phyloP scores from a whole-genome alignment of 2,329 filamentous ascomycete genomes.

The Diplodia sapinea region DNA sequence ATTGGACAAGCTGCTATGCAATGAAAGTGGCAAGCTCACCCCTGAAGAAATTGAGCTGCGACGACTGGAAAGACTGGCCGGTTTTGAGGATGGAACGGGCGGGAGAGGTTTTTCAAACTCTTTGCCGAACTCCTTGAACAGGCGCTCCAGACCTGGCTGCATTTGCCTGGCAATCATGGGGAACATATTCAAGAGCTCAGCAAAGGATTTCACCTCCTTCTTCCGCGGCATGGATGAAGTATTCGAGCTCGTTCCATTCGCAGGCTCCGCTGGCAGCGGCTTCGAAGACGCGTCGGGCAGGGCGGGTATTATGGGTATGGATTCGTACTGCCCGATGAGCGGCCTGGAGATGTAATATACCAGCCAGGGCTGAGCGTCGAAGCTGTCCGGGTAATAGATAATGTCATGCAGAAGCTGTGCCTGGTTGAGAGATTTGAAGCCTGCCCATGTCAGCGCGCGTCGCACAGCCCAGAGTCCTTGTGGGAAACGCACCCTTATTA shows the following conservation, averaged over 20 bases:
- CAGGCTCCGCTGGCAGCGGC: constrained; percentile 38
- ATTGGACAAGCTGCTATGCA: constrained; percentile 47
- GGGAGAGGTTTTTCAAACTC: constrained; percentile 86
- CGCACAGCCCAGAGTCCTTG: constrained; percentile 34
- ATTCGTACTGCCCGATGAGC: constrained; percentile 81
- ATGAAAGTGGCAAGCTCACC: constrained; percentile 44
- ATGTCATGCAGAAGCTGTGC: constrained; percentile 83
- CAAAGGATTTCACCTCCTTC: constrained; percentile 90
- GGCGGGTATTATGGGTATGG: constrained; percentile 73
- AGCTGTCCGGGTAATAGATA: constrained; percentile 86
- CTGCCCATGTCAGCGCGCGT: constrained; percentile 51
- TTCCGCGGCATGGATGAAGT: constrained; percentile 65
- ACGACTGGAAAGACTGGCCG: constrained; percentile 43
- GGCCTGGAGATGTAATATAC: constrained; percentile 95
- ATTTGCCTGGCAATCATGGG: constrained; percentile 96
- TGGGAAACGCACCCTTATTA: constrained; percentile 75
- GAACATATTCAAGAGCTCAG: constrained; percentile 87
- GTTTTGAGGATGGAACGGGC: constrained; percentile 62
- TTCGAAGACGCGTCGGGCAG: constrained; percentile 53
- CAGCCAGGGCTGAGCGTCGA: constrained; percentile 91
- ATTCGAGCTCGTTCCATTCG: constrained; percentile 35
- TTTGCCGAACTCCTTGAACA: constrained; percentile 87
- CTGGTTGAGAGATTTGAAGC: constrained; percentile 90
- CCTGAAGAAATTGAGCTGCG: constrained; percentile 46
- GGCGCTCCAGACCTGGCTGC: constrained; percentile 85